Conservation (phyloP, 2,329 filamentous ascomycete genomes). For the Cercospora sp. region DNA sequence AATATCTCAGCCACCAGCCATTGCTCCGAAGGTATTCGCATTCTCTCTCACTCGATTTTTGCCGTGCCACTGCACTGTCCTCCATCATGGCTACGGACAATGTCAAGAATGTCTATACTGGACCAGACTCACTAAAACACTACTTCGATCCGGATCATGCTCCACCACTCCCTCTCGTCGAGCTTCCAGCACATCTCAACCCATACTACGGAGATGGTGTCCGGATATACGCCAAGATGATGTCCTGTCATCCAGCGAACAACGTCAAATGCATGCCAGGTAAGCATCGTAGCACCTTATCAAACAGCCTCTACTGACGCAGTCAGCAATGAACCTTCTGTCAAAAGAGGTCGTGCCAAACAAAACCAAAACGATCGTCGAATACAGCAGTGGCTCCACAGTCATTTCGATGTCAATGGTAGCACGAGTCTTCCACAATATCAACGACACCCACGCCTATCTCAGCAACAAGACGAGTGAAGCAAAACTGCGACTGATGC, state of each 20-base stretch:
- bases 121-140: constrained; percentile 56
- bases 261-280: constrained; percentile 66
- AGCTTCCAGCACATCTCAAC: constrained; percentile 59
- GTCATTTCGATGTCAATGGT: constrained; percentile 61
- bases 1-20: not conserved
- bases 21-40: not conserved
- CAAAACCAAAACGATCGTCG: constrained; percentile 54
- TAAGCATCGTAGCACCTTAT: constrained; percentile 29
- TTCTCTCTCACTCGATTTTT: not conserved
- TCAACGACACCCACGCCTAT: constrained; percentile 56
- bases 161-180: constrained; percentile 62
- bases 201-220: constrained; percentile 59
- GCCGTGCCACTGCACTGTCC: not conserved
- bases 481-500: constrained; percentile 57
- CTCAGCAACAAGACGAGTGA: constrained; percentile 60
- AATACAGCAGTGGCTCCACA: constrained; percentile 63
- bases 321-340: constrained; percentile 21
- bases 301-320: not conserved
- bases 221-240: constrained; percentile 66
- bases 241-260: constrained; percentile 64
- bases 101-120: constrained; percentile 56
- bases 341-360: constrained; percentile 18
- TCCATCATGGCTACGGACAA: constrained; percentile 9
- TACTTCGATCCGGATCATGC: constrained; percentile 61
- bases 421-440: constrained; percentile 52